phyloP scores from a whole-genome alignment of 2,329 filamentous ascomycete genomes.

The Sporothrix variecibatus region DNA sequence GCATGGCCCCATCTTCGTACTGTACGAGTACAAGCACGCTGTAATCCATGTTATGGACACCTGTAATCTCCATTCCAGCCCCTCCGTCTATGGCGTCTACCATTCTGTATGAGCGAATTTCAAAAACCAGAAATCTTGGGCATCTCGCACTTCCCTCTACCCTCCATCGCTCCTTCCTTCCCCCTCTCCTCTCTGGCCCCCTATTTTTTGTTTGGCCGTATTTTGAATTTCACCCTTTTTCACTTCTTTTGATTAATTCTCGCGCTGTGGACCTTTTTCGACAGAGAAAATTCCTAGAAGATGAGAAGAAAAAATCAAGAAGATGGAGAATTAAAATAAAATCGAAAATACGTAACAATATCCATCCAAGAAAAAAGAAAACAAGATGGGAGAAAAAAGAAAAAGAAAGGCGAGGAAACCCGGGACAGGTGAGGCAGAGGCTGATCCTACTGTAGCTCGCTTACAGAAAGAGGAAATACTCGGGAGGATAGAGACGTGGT shows the following conservation, averaged over 20 bases:
- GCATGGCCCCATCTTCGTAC: background rate
- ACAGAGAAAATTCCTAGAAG: background rate
- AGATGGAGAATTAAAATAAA: background rate
- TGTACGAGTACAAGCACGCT: background rate
- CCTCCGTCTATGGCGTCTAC: too few relatives aligned
- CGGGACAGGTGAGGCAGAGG: background rate
- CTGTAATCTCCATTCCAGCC: background rate
- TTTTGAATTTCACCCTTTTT: background rate
- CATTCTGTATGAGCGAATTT: slow-evolving; percentile 16
- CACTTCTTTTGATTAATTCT: slow-evolving; percentile 17
- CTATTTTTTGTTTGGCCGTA: background rate
- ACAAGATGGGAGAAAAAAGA: background rate
- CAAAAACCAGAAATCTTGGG: slow-evolving; percentile 6
- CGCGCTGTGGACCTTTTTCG: background rate
- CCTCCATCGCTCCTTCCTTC: background rate
- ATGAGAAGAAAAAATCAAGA: background rate
- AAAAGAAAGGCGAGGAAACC: background rate
- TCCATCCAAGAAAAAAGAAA: background rate
- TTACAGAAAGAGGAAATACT: background rate
- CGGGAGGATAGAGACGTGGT: background rate
- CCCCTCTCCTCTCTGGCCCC: background rate
- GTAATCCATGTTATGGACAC: background rate
- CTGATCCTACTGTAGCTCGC: background rate
- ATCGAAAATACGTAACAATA: background rate
- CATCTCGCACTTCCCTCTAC: background rate